Conservation (phyloP, 305 asterid genomes). For the Fraxinus ornus region DNA sequence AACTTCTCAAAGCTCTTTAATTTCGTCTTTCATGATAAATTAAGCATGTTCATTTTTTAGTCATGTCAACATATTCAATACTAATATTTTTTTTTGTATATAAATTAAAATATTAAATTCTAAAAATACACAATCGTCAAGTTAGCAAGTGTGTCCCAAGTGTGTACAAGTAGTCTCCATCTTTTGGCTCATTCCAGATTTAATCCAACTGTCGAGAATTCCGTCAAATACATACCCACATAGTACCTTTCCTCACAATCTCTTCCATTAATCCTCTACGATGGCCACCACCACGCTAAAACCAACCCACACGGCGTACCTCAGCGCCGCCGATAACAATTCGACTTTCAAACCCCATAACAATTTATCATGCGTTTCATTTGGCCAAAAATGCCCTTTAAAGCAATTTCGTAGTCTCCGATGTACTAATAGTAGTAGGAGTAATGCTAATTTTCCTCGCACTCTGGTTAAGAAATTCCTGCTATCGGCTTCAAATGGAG, state of each 20-base stretch:
- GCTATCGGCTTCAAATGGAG: slow-evolving; percentile 43
- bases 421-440: slow-evolving; percentile 21
- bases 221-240: background rate
- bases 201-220: background rate
- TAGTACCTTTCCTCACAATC: background rate
- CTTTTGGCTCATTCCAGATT: background rate
- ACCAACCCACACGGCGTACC: slow-evolving; percentile 32
- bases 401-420: slow-evolving; percentile 25
- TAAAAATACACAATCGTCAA: background rate
- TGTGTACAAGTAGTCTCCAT: background rate
- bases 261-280: slow-evolving; percentile 24
- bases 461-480: slow-evolving; percentile 28
- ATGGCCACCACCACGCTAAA: slow-evolving; percentile 45
- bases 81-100: too few species aligned
- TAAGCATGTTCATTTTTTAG: background rate
- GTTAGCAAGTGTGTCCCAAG: background rate
- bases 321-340: slow-evolving; percentile 25
- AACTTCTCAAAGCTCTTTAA: background rate
- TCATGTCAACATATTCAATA: background rate
- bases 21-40: background rate
- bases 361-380: slow-evolving; percentile 29
- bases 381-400: slow-evolving; percentile 24
- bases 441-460: slow-evolving; percentile 24
- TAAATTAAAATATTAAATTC: too few species aligned
- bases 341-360: slow-evolving; percentile 22